Evolutionary conservation across 2,329 filamentous ascomycete genomes (phyloP), one percentile per base, ranked within the genome.

Genomic region (Orbilia quercus): DNA sequence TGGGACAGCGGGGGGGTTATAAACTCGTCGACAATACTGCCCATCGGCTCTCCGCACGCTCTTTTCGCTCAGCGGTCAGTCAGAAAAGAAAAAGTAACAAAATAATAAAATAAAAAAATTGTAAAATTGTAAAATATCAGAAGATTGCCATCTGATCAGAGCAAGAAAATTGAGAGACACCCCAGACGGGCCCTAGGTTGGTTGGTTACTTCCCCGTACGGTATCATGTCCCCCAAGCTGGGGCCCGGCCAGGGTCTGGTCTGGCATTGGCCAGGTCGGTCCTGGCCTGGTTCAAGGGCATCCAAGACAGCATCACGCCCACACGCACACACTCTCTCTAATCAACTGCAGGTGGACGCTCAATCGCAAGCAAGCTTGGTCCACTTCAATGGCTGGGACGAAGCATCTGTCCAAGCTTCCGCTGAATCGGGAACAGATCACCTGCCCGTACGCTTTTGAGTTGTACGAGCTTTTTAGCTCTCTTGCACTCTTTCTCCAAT

Each of bases 381-480:
- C 14, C 23, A 14, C 28, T 9, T 31, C 57, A 48, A 34, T 60
- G 12, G 42, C 18, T 53, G 20, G 45, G 23, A 28, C 18, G 36
- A 42, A 31, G 53, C 45, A 40, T 48, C 22, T 59, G 45, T 36
- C 58, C 66, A 72, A 54, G 47, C 34, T 60, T 57, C 34, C 55
- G 34, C 62, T 63, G 53, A 59, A 72, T 72, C 59, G 67, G 67
- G 67, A 59, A 72, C 20, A 40, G 67, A 72, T 72, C 67, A 72
- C 67, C 67, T 72, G 67, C 59, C 53, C 16, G 25, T 23, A 50
- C 51, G 18, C 48, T 36, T 48, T 58, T 38, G 48, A 48, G 45
- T 60, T 54, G 34, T 18, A 18, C 16, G 12, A 50, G 36, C 42
- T 51, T 58, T 5, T 28, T 51, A 11, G 25, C 16, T 9, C 7